A percentile compares a stretch with the other conserved stretches of the same genome.
Evolutionary conservation across 2,329 filamentous ascomycete genomes (phyloP).

Genomic region (Beauveria rudraprayagi): DNA sequence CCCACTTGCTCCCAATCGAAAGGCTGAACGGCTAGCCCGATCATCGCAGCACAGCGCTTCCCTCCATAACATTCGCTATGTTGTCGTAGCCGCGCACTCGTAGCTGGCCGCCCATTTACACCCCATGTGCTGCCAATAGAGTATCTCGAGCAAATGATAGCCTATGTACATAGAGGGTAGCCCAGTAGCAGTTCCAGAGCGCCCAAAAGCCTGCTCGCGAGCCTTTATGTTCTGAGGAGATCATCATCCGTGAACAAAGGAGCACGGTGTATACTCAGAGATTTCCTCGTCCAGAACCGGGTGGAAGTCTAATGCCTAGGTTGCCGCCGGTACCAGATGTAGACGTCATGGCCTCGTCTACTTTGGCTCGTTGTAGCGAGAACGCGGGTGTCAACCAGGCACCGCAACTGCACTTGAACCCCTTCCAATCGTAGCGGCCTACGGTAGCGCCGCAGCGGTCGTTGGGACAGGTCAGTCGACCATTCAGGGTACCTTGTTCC

Average conservation of each 20-base stretch:
- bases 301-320: constrained; percentile 49
- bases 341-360: constrained; percentile 54
- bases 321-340: constrained; percentile 17
- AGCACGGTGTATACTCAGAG: constrained; percentile 16
- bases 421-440: constrained; percentile 94
- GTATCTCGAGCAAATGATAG: no score
- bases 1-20: no score
- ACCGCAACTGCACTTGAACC: constrained; percentile 83
- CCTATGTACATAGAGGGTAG: no score
- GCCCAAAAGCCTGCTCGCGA: background rate
- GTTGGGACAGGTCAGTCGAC: constrained; percentile 76
- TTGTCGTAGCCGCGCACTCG: no score
- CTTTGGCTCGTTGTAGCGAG: constrained; percentile 70
- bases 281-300: constrained; percentile 31
- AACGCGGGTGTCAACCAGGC: constrained; percentile 90
- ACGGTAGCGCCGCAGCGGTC: constrained; percentile 70
- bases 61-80: no score
- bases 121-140: no score
- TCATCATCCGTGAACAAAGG: background rate
- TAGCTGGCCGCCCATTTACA: no score
- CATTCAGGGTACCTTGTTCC: constrained; percentile 72
- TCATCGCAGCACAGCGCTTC: no score
- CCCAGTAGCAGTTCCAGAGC: background rate
- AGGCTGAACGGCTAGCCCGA: no score
- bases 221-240: background rate